Evolutionary conservation across 768 basidiomycete genomes (phyloP), one percentile per base, ranked within the genome.

Genomic region (Russula brevipes): DNA sequence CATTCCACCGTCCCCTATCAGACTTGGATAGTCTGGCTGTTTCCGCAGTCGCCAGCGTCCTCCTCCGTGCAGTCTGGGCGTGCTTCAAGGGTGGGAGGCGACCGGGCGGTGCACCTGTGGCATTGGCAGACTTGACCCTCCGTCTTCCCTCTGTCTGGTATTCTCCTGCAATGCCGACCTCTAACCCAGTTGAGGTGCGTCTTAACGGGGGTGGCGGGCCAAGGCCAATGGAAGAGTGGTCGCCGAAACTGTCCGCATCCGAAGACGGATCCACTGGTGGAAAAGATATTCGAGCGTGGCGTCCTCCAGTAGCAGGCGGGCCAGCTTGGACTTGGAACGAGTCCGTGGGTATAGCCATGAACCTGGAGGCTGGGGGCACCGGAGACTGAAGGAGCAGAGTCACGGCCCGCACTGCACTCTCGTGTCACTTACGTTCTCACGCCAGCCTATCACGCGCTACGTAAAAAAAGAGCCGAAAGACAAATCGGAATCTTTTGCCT

Each of bases 201-300:
- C 70, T 64, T 46, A 61, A 47, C 10, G 31, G 36, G 7, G 73
- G 70, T 14, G 72, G 73, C 2, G 68, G 71, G 5, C 73, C 73
- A 6, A 72, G 64, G 38, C 74, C 72, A 38, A 73, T 56, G 1
- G 67, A 65, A 10, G 64, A 58, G 39, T 64, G 60, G 17, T 71
- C 51, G 31, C 56, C 54, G 35, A 50, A 59, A 41, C 39, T 55
- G 45, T 70, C 54, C 11, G 47, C 31, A 17, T 59, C 60, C 9
- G 63, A 59, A 17, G 55, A 49, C 5, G 54, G 60, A 49, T 67
- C 68, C 36, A 64, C 68, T 24, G 56, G 59, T 1, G 77, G 73
- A 51, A 80, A 74, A 14, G 68, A 76, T 57, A 76, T 73, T 53
- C 70, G 77, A 57, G 73, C 66, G 11, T 61, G 67, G 31, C 58